Conservation (phyloP, 768 basidiomycete species). For the Fomitopsis pulvina region DNA sequence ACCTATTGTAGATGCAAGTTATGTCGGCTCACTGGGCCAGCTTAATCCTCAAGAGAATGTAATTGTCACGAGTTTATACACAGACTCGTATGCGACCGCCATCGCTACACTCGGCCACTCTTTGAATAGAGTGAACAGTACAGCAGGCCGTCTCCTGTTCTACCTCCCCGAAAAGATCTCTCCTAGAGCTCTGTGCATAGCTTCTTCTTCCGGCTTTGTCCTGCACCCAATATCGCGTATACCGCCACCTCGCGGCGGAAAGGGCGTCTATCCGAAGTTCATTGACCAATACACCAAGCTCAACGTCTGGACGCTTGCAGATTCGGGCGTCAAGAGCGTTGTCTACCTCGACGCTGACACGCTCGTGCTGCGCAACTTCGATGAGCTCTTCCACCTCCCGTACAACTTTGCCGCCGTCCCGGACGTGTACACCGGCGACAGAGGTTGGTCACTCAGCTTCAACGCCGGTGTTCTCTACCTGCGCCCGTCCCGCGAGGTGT, state of each 20-base stretch:
- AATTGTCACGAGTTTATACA: conserved; percentile 27
- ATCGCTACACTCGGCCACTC: conserved; percentile 27
- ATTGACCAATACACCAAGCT: conserved; percentile 40
- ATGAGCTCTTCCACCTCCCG: conserved; percentile 28
- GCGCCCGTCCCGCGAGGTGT: conserved; percentile 24
- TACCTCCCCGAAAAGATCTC: conserved; percentile 28
- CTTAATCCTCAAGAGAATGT: conserved; percentile 15
- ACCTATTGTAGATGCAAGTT: conserved; percentile 9
- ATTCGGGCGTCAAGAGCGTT: conserved; percentile 16
- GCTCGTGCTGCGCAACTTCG: conserved; percentile 25
- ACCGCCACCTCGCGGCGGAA: conserved; percentile 25
- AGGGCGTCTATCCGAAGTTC: conserved; percentile 27
- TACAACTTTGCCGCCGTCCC: conserved; percentile 29
- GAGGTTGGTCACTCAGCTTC: conserved; percentile 26
- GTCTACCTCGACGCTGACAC: conserved; percentile 32
- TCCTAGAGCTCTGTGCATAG: conserved; percentile 24
- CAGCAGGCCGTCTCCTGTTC: conserved; percentile 24
- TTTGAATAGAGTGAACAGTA: conserved; percentile 19
- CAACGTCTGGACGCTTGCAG: conserved; percentile 32
- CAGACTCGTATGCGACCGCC: conserved; percentile 24
- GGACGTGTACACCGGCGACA: conserved; percentile 21
- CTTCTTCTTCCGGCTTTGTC: conserved; percentile 24
- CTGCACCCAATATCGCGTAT: conserved; percentile 23
- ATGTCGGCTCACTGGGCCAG: conserved; percentile 1
- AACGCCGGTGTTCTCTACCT: conserved; percentile 31